Evolutionary conservation across 768 basidiomycete genomes (phyloP).

Genomic region (Russula ochroleuca): DNA sequence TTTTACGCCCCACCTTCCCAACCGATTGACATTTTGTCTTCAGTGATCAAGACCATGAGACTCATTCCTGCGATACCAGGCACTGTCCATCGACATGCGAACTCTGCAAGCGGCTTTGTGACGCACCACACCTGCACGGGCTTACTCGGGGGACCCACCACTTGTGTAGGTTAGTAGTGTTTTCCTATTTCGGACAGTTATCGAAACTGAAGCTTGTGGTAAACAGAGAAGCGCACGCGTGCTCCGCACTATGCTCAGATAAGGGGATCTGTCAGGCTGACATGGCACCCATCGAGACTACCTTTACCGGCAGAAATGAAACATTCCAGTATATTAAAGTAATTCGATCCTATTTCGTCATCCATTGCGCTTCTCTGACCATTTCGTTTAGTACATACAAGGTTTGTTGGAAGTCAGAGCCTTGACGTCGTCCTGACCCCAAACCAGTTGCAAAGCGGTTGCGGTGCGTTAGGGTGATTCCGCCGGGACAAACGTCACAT

Average conservation of each 20-base stretch:
- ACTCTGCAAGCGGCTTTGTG: slow-evolving; percentile 52
- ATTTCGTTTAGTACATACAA: slow-evolving; percentile 48
- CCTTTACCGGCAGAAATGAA: slow-evolving; percentile 56
- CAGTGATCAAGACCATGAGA: slow-evolving; percentile 44
- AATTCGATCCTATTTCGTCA: background rate
- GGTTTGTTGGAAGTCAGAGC: slow-evolving; percentile 33
- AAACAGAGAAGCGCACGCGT: slow-evolving; percentile 49
- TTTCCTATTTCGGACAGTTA: background rate
- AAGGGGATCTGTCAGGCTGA: slow-evolving; percentile 56
- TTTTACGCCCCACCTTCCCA: background rate
- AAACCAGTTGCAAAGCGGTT: slow-evolving; percentile 46
- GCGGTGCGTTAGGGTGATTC: slow-evolving; percentile 47
- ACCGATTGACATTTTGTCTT: background rate
- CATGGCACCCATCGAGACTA: slow-evolving; percentile 55
- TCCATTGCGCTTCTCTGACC: background rate
- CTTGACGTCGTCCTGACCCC: background rate
- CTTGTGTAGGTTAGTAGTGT: slow-evolving; percentile 51
- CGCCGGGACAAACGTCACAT: slow-evolving; percentile 41
- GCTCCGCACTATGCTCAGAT: slow-evolving; percentile 41
- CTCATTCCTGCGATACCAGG: slow-evolving; percentile 49
- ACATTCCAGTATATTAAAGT: slow-evolving; percentile 66
- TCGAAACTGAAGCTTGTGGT: background rate
- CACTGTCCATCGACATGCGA: slow-evolving; percentile 53
- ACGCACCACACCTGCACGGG: slow-evolving; percentile 49
- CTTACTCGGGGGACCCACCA: slow-evolving; percentile 41